Percentiles rank a stretch among this genome's conserved stretches.
Conservation (phyloP, 2,329 filamentous ascomycete species). For the Nothomitra cinnamomea region DNA sequence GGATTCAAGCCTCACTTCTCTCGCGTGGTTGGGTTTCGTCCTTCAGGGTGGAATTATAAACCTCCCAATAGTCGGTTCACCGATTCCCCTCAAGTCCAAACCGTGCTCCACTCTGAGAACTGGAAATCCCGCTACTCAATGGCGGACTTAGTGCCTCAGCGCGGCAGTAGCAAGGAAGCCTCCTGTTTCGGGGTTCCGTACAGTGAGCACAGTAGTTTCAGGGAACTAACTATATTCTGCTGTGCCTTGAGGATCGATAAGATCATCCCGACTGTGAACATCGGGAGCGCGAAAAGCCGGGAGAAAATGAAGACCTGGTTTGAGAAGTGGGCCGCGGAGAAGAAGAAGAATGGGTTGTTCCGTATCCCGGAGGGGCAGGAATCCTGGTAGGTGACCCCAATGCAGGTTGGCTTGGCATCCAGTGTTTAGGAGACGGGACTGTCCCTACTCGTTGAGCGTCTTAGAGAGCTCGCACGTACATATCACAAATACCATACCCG, state of each 20-base stretch:
- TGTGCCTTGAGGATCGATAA: slow-evolving; percentile 75
- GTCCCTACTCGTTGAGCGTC: no score
- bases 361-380: slow-evolving; percentile 9
- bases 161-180: slow-evolving; percentile 66
- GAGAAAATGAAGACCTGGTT: slow-evolving; percentile 52
- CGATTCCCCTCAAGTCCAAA: slow-evolving; percentile 44
- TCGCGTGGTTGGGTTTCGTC: slow-evolving; percentile 76
- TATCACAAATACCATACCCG: no score
- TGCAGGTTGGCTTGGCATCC: no score
- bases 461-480: no score
- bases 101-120: slow-evolving; percentile 45
- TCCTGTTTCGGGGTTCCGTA: slow-evolving; percentile 92
- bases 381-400: neutral
- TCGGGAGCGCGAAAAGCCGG: slow-evolving; percentile 44
- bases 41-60: slow-evolving; percentile 86
- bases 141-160: slow-evolving; percentile 59
- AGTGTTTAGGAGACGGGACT: no score
- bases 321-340: slow-evolving; percentile 45
- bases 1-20: slow-evolving; percentile 48
- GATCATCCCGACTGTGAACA: slow-evolving; percentile 86
- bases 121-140: slow-evolving; percentile 64
- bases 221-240: slow-evolving; percentile 85
- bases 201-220: slow-evolving; percentile 86
- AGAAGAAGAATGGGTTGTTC: slow-evolving; percentile 44
- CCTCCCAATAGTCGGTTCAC: slow-evolving; percentile 47